Evolutionary conservation across 768 basidiomycete genomes (phyloP), one percentile per base, ranked within the genome.

Genomic region (Lentinula raphanica): DNA sequence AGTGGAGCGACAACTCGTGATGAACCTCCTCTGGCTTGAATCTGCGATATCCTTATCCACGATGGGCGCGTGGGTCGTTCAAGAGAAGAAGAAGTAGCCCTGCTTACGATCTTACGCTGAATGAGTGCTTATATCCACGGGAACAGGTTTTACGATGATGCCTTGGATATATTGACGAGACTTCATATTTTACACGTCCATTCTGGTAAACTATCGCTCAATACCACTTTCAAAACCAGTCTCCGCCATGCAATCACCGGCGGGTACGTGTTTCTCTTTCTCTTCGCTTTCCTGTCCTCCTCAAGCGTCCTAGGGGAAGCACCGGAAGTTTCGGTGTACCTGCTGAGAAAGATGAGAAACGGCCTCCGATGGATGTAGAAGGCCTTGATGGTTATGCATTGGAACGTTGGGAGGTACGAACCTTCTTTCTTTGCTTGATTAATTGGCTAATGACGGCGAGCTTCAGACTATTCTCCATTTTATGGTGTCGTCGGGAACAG

Each of bases 401-500:
- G 40, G 89, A 91, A 65, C 80, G 92, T 60, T 97, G 94, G 94
- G 94, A 97, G 84, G 93, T 89, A 62, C 61, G 79, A 21, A 39
- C 42, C 25, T 23, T 32, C 21, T 25, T 23, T 32, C 21, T 25
- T 54, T 50, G 46, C 28, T 23, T 15, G 50, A 50, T 28, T 39
- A 13, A 39, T 32, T 27, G n/a, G 4, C 49, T 28, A 29, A 23
- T 49, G 36, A 42, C 27, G 38, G 29, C 4, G 38, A 19, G 23
- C 44, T 46, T 29, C 60, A 98, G 94, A 94, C 93, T 0, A 96
- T 98, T 65, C 79, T 98, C 44, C 94, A 98, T 71, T 98, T 92
- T 68, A 97, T 99, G 94, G 97, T 99, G 3, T 94, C 92, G 8
- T 96, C 90, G 31, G 91, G 86, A 12, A 85, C 83, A 28, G 91